These are phyloP conservation scores for Cutaneotrichosporon spelunceum DNA, from an alignment of 1,284 basidiomycete genomes.

Conservation along the genomic window DNA sequence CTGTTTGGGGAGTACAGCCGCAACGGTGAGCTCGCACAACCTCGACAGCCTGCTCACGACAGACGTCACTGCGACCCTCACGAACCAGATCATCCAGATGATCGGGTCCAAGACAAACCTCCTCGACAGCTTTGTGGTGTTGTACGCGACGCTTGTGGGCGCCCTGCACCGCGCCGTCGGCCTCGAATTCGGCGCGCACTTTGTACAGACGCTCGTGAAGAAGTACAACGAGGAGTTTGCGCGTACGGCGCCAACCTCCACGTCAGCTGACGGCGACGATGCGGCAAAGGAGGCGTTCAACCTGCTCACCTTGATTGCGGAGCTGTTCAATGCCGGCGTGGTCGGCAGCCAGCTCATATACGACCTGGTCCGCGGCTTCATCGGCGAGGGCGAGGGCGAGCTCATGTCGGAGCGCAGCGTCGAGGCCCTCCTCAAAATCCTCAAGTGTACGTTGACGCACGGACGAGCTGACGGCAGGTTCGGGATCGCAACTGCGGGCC, in stretches of 20 bases:
- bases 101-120: slow-evolving; percentile 78
- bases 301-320: slow-evolving; percentile 78
- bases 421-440: slow-evolving; percentile 80
- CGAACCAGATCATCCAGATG: slow-evolving; percentile 73
- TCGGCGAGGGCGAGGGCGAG: slow-evolving; percentile 53
- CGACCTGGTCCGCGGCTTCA: slow-evolving; percentile 77
- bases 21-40: slow-evolving; percentile 60
- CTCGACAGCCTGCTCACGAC: slow-evolving; percentile 8
- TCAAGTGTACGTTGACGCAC: slow-evolving; percentile 62
- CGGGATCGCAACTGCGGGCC: slow-evolving; percentile 78
- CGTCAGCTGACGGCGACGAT: slow-evolving; percentile 14
- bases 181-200: slow-evolving; percentile 75
- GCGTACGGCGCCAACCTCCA: slow-evolving; percentile 9
- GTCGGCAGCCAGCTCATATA: slow-evolving; percentile 83
- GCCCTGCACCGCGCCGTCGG: slow-evolving; percentile 81
- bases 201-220: slow-evolving; percentile 53
- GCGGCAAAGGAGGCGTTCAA: slow-evolving; percentile 78
- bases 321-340: slow-evolving; percentile 94
- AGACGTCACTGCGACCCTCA: slow-evolving; percentile 81
- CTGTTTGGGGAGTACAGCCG: slow-evolving; percentile 75
- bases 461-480: slow-evolving; percentile 58
- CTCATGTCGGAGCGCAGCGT: slow-evolving; percentile 70
- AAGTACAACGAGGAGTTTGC: slow-evolving; percentile 16
- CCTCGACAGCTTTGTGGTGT: slow-evolving; percentile 84
- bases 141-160: slow-evolving; percentile 84